Conservation (phyloP, 148 eudicot genomes). For the Tetragonia tetragonoides region DNA sequence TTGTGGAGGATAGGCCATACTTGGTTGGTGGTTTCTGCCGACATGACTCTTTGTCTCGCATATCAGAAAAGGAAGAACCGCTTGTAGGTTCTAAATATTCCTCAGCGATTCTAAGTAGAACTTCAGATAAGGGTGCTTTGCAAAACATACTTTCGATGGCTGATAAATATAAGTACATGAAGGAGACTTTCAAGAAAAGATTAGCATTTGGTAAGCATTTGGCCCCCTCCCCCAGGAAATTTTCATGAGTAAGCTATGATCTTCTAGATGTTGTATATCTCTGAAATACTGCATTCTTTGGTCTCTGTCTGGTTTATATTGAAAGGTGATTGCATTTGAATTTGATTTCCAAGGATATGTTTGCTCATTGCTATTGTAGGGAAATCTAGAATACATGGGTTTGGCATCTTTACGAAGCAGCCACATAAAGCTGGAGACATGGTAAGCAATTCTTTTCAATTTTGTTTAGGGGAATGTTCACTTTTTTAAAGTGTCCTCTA, state of each 20-base stretch:
- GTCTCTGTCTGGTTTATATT: not conserved
- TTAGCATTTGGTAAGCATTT: conserved; percentile 79
- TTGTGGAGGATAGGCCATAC: conserved; percentile 76
- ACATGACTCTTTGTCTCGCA: conserved; percentile 41
- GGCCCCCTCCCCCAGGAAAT: not conserved
- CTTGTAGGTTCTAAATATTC: conserved; percentile 44
- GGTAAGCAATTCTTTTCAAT: conserved; percentile 36
- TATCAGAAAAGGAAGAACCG: conserved; percentile 25
- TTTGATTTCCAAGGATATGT: not conserved
- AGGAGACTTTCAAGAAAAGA: conserved; percentile 67
- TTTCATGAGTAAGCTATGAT: not conserved
- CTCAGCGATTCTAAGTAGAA: conserved; percentile 34
- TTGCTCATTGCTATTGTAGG: conserved; percentile 41
- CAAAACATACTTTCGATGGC: conserved; percentile 66
- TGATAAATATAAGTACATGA: conserved; percentile 88
- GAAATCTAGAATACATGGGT: conserved; percentile 96
- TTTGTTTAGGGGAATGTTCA: not conserved
- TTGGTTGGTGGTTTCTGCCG: conserved; percentile 75
- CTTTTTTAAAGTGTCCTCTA: not conserved
- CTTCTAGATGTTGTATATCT: not conserved
- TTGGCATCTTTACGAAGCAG: conserved; percentile 85
- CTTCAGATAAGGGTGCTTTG: conserved; percentile 37
- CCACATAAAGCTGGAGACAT: conserved; percentile 96
- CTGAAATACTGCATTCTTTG: no score
- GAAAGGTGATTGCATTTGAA: not conserved